Evolutionary conservation across 768 basidiomycete genomes (phyloP).

Genomic region (Lactarius hatsudake): DNA sequence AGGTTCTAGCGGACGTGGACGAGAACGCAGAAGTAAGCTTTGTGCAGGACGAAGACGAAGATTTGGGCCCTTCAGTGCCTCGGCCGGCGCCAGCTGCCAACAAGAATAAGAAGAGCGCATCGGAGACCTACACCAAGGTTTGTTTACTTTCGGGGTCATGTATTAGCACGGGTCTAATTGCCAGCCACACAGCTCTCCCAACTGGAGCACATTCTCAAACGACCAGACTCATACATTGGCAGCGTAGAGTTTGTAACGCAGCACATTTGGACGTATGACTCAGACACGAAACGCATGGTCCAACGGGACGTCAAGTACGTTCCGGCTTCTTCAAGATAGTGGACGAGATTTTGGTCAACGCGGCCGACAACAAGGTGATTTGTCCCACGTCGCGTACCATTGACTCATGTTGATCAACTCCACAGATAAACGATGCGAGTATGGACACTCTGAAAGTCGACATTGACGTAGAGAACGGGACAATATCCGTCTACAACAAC

Average conservation of each 20-base stretch:
- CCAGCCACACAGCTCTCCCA: conserved; percentile 68
- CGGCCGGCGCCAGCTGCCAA: conserved; percentile 33
- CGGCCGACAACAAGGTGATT: conserved; percentile 95
- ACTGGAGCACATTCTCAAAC: conserved; percentile 90
- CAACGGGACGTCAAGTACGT: conserved; percentile 84
- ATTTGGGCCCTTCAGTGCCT: conserved; percentile 32
- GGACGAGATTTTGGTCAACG: conserved; percentile 98
- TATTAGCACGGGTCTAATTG: conserved; percentile 4
- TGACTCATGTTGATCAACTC: not conserved
- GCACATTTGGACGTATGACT: conserved; percentile 92
- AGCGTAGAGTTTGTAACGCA: conserved; percentile 88
- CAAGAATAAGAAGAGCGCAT: conserved; percentile 83
- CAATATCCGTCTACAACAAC: conserved; percentile 93
- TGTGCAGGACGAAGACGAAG: conserved; percentile 43
- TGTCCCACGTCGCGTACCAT: conserved; percentile 6
- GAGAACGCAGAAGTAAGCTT: conserved; percentile 54
- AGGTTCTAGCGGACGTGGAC: conserved; percentile 59
- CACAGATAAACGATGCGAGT: conserved; percentile 81
- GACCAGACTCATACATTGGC: conserved; percentile 95
- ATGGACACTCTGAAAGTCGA: conserved; percentile 93
- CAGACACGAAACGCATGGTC: conserved; percentile 78
- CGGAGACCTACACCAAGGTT: conserved; percentile 90
- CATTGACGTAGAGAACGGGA: conserved; percentile 78
- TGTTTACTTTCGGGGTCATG: not conserved
- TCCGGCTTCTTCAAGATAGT: conserved; percentile 98